Evolutionary conservation across 345 rosid species (phyloP), one percentile per base, ranked within the genome.

Genomic region (Isatis tinctoria): DNA sequence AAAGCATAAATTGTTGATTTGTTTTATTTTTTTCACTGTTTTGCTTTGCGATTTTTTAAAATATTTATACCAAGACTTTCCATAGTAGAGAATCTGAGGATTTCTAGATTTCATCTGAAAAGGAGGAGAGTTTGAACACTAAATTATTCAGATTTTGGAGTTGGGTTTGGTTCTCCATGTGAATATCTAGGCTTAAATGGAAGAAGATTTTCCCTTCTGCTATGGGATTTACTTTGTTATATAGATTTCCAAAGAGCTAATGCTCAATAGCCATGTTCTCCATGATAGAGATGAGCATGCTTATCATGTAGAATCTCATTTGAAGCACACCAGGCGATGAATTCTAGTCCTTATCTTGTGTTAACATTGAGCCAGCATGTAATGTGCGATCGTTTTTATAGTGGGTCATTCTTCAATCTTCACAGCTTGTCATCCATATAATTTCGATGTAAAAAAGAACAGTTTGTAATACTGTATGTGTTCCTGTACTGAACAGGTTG

Each of bases 401-500:
- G 30, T 66, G 24, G 36, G n/a, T n/a, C n/a, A n/a, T n/a, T n/a
- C n/a, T 58, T 56, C 40, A 61, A 2, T 33, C 40, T 43, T 73
- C 30, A 30, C 64, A 52, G 4, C n/a, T 32, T 39, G 4, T 3
- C 3, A 13, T 51, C n/a, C 4, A 7, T 37, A 17, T 40, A 9
- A 18, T 51, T 54, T 30, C 28, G 32, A 54, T 54, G 2, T 44
- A 14, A 44, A 32, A 49, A 60, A 30, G 27, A 54, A 16, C 27
- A 22, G 22, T 61, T 39, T 45, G 37, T 65, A 57, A 64, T 58
- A n/a, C n/a, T n/a, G n/a, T n/a, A 20, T 39, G 72, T 40, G 20
- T 37, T 65, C 44, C 1, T 77, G 57, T 72, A 8, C 49, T 59
- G 12, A 47, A 60, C 82, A 96, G 97, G 99, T 75, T 96, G 99